Percentiles rank a stretch among this genome's conserved stretches.
These are phyloP conservation scores for Sporothrix globosa DNA, from an alignment of 2,329 filamentous ascomycete species.

Conservation along the genomic window DNA sequence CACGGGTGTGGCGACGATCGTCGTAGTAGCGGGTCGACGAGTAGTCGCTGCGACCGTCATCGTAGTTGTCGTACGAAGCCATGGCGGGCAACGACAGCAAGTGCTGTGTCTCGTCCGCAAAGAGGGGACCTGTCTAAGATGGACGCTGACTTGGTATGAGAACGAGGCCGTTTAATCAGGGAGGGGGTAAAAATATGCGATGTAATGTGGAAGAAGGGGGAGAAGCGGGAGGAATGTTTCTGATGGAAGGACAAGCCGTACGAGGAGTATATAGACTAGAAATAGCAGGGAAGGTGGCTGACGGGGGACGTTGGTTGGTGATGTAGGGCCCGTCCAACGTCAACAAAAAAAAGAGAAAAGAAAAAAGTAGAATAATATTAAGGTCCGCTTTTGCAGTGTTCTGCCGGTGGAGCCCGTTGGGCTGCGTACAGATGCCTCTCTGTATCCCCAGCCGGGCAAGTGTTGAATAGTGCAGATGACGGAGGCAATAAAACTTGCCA, in stretches of 20 bases:
- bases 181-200: neutral
- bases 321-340: conserved; percentile 16
- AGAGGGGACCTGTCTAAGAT: too few relatives aligned
- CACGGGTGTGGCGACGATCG: conserved; percentile 55
- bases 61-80: conserved; percentile 60
- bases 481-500: conserved; percentile 5
- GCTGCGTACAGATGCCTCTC: neutral
- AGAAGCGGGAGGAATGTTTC: neutral
- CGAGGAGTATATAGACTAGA: conserved; percentile 1
- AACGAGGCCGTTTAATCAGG: conserved; percentile 7
- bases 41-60: conserved; percentile 47
- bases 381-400: conserved; percentile 20
- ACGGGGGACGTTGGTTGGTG: neutral
- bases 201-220: neutral
- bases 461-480: neutral
- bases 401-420: conserved; percentile 14
- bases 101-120: conserved; percentile 19
- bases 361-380: conserved; percentile 9
- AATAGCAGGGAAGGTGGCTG: neutral
- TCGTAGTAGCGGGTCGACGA: conserved; percentile 52
- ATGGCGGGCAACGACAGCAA: conserved; percentile 39
- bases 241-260: conserved; percentile 22
- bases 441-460: conserved; percentile 24
- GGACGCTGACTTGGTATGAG: conserved; percentile 7
- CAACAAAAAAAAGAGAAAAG: too few relatives aligned